Base-by-base conservation (phyloP, 1,284 basidiomycete genomes). In the Exsudoporus floridanus region DNA sequence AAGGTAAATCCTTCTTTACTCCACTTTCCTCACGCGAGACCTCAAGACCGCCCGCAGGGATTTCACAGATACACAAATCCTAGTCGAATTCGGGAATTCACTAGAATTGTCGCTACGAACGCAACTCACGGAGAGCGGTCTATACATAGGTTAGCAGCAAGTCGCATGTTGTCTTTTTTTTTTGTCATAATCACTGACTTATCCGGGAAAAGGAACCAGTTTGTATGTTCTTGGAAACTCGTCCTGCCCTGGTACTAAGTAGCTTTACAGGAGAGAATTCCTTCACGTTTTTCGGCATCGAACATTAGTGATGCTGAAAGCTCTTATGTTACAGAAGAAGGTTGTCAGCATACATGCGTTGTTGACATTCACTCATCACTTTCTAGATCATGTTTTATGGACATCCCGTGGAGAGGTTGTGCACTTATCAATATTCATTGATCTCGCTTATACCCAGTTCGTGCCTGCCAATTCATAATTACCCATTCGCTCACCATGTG, bases 361-460 rank as follows among this genome's bases (percentile, higher is more conserved):
- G 19, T 36, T 19, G 19, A 35, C 42, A 49, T 33, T 44, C 14
- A 40, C 51, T 56, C 23, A 61, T 30, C 33, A 13, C 21, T 36
- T 46, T 46, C 27, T 65, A 95, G 92, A 90, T 98, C 56, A 92
- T 99, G 87, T 94, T 99, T 69, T 97, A 86, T 62, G 96, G 96
- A 8, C 94, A 98, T 66, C 96, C 96, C 0, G 96, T 99, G 1
- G 97, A 99, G 71, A 85, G 88, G 53, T 76, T 99, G 30, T 98
- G 96, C 74, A 98, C 94, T 25, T 97, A 94, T 64, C 97, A 99
- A 70, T 99, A 99, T 70, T 96, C 93, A 1, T 79, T 99, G 25
- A 82, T 92, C 46, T 92, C 92, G 0, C 76, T 94, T 13, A 78
- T 93, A 56, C 91, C 92, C 34, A 89, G 88, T 86, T 58, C 43